These are phyloP conservation scores for Globisporangium cederbergense DNA, from an alignment of 352 stramenopile species.

Conservation along the genomic window DNA sequence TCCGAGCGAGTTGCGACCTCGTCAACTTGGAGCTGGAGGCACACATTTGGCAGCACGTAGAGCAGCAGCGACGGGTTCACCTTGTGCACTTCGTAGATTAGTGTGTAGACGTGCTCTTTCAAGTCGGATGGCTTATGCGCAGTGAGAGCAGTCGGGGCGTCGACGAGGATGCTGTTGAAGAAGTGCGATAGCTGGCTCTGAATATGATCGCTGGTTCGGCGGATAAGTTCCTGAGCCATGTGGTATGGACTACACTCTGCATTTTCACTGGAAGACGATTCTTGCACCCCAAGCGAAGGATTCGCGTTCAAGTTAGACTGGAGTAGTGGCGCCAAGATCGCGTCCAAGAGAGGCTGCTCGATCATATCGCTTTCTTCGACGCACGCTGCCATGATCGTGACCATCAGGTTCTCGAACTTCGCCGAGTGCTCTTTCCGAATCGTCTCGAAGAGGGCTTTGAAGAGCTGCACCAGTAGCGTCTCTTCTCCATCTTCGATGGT, in stretches of 20 bases:
- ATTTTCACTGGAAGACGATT: background rate
- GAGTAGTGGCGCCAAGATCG: conserved; percentile 57
- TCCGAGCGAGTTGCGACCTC: conserved; percentile 78
- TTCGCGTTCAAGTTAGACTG: conserved; percentile 15
- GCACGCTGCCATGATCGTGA: conserved; percentile 66
- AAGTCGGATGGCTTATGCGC: conserved; percentile 41
- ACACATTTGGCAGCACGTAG: conserved; percentile 85
- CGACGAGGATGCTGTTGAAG: conserved; percentile 80
- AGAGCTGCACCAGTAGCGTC: conserved; percentile 66
- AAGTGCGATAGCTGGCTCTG: conserved; percentile 70
- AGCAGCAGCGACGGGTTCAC: conserved; percentile 70
- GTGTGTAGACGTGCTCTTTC: conserved; percentile 78
- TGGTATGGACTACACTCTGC: conserved; percentile 37
- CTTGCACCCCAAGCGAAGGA: background rate
- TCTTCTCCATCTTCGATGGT: conserved; percentile 35
- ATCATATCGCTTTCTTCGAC: conserved; percentile 70
- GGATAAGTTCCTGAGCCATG: conserved; percentile 74
- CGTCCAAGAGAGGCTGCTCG: conserved; percentile 65
- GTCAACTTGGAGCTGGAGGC: conserved; percentile 83
- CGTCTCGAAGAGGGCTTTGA: conserved; percentile 61
- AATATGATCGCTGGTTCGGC: conserved; percentile 59
- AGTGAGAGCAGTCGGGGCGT: conserved; percentile 29
- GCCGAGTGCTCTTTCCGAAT: conserved; percentile 54
- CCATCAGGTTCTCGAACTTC: conserved; percentile 76
- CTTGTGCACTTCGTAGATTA: conserved; percentile 85